A percentile compares a stretch with the other conserved stretches of the same genome.
Conservation (phyloP, 495 filamentous ascomycete genomes). For the Xylaria scruposa region DNA sequence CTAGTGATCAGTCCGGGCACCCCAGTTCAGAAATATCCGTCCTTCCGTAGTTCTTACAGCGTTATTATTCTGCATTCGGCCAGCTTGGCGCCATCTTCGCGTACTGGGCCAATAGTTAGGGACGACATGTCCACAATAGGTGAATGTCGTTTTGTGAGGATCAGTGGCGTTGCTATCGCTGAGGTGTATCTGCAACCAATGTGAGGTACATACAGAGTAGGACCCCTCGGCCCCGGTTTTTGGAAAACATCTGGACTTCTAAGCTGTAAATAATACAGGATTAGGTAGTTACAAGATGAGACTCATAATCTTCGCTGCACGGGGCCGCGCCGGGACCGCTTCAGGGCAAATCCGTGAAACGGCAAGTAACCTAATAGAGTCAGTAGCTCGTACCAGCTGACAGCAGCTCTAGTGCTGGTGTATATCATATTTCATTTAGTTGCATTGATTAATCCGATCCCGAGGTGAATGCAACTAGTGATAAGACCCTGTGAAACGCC, state of each 20-base stretch:
- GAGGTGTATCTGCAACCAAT: no score
- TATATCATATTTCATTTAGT: neutral
- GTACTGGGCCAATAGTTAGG: conserved; percentile 1
- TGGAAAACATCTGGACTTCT: neutral
- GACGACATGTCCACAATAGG: conserved; percentile 7
- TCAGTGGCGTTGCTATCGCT: neutral
- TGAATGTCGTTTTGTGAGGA: neutral
- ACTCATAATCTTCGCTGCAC: neutral
- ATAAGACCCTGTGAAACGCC: neutral
- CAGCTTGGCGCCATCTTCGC: neutral
- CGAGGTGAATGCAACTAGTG: neutral
- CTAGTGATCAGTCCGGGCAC: neutral
- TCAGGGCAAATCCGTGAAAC: neutral
- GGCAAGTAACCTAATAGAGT: neutral
- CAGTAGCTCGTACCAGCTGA: neutral
- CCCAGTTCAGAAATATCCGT: neutral
- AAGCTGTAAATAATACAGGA: neutral
- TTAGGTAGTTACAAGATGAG: neutral
- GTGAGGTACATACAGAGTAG: no score
- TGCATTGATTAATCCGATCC: neutral
- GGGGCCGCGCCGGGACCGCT: neutral
- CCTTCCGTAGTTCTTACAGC: neutral
- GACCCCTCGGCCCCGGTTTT: neutral
- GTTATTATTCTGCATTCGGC: neutral
- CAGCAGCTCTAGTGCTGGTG: no score